Evolutionary conservation across 192 early-diverging fungal genomes (phyloP).

Genomic region (Backusella parvicylindrica): DNA sequence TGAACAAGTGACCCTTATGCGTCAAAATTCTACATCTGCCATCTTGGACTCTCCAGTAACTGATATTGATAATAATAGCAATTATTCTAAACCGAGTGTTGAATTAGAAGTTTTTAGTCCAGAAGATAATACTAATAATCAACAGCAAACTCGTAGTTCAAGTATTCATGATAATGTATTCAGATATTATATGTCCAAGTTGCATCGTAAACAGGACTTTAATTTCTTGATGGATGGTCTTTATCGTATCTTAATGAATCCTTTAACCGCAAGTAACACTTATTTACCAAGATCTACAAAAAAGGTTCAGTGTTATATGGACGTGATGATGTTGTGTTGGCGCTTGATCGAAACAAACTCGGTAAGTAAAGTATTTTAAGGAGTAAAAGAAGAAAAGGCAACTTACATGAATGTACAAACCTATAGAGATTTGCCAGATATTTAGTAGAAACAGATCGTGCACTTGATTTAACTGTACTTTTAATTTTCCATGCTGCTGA

Average conservation of each 20-base stretch:
- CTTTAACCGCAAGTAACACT: slow-evolving; percentile 71
- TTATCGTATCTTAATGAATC: slow-evolving; percentile 77
- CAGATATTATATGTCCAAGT: slow-evolving; percentile 70
- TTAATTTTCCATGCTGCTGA: slow-evolving; percentile 63
- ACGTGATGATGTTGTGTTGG: slow-evolving; percentile 86
- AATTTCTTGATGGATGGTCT: slow-evolving; percentile 75
- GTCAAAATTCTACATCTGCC: neutral
- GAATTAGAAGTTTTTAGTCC: slow-evolving; percentile 1
- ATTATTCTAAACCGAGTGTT: neutral
- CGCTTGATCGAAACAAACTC: slow-evolving; percentile 76
- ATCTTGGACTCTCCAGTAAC: neutral
- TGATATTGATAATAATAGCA: neutral
- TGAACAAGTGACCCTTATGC: slow-evolving; percentile 12
- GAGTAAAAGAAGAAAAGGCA: neutral
- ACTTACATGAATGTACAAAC: neutral
- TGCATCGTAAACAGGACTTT: slow-evolving; percentile 84
- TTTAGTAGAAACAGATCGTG: slow-evolving; percentile 56
- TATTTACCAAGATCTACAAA: slow-evolving; percentile 78
- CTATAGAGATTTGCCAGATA: slow-evolving; percentile 60
- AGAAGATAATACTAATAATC: neutral
- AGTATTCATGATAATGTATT: slow-evolving; percentile 65
- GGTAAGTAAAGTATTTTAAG: slow-evolving; percentile 36
- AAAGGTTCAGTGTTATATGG: slow-evolving; percentile 54
- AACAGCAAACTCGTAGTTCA: neutral
- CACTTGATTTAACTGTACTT: slow-evolving; percentile 57